Evolutionary conservation across 768 basidiomycete genomes (phyloP), one percentile per base, ranked within the genome.

Genomic region (Cytidiella melzeri): DNA sequence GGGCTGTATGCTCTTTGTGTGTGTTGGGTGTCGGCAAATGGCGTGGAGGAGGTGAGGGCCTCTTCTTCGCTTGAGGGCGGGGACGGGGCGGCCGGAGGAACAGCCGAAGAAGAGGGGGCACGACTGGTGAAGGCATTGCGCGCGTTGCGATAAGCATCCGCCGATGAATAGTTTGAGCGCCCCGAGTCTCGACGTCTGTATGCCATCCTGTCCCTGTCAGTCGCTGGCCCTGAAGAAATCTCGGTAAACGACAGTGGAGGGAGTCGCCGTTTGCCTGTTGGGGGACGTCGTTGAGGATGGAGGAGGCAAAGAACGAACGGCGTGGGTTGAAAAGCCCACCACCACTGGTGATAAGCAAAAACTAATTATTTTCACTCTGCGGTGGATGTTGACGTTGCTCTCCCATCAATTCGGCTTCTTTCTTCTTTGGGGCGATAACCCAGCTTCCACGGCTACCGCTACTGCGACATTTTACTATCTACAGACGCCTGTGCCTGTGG

Each of bases 61-160:
- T 61, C 54, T 15, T 49, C 56, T 42, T 64, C 61, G 37, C 59
- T 58, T 41, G 50, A 56, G 20, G 20, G 50, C 36, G 50, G 37
- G 28, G 13, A 50, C 44, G 30, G 47, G 34, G 34, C 53, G 48
- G 51, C 52, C 51, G 44, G 53, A 57, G 39, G 46, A 47, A 7
- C 56, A 44, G 50, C 47, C 43, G 21, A 53, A 36, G 34, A 13
- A 9, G 43, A 27, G 26, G 49, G 9, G 15, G 30, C 30, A 34
- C 30, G 30, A 15, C 15, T 51, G 48, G 40, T 39, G 46, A 55
- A 55, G 45, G 56, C 43, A 51, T 30, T 49, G 28, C 41, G 47
- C 46, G 57, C 48, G 43, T 52, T 48, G 50, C 62, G 59, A 42
- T 64, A 64, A 34, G 60, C 58, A 56, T 63, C 62, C 21, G 62